These are phyloP conservation scores for Aeminium ludgeri DNA, from an alignment of 495 filamentous ascomycete genomes.

Conservation along the genomic window DNA sequence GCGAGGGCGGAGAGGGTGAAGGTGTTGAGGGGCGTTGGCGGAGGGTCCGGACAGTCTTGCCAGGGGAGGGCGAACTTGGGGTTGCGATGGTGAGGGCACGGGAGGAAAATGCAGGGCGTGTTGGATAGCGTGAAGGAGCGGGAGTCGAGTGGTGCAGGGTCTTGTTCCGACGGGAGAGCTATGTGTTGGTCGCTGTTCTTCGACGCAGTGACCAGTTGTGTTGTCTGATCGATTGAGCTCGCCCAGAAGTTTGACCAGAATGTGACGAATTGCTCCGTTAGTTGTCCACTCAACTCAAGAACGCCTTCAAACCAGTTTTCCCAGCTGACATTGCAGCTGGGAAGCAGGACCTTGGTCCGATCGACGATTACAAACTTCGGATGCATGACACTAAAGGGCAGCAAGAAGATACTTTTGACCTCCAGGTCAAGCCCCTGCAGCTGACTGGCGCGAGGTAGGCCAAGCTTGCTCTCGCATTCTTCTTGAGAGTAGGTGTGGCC, in stretches of 20 bases:
- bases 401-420: constrained; percentile 54
- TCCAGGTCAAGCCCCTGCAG: constrained; percentile 42
- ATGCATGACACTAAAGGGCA: constrained; percentile 61
- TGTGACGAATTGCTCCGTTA: constrained; percentile 34
- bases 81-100: constrained; percentile 49
- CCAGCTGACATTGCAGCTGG: constrained; percentile 62
- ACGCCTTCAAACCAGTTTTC: constrained; percentile 61
- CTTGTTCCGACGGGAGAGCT: too few species aligned
- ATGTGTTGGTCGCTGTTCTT: too few species aligned
- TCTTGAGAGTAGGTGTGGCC: constrained; percentile 41
- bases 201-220: not conserved
- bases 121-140: not conserved
- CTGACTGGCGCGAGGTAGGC: constrained; percentile 36
- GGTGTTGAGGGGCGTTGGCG: constrained; percentile 48
- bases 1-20: constrained; percentile 39
- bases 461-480: constrained; percentile 38
- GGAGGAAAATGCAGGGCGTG: constrained; percentile 32
- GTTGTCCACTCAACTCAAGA: constrained; percentile 39
- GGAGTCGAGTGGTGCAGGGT: too few species aligned
- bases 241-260: constrained; percentile 46
- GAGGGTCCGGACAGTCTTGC: constrained; percentile 28
- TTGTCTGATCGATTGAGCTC: not conserved
- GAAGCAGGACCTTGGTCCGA: constrained; percentile 39
- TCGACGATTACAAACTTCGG: constrained; percentile 62
- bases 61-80: constrained; percentile 35